Evolutionary conservation across 163 green algal species (phyloP).

Genomic region (Chloromonas sp.): DNA sequence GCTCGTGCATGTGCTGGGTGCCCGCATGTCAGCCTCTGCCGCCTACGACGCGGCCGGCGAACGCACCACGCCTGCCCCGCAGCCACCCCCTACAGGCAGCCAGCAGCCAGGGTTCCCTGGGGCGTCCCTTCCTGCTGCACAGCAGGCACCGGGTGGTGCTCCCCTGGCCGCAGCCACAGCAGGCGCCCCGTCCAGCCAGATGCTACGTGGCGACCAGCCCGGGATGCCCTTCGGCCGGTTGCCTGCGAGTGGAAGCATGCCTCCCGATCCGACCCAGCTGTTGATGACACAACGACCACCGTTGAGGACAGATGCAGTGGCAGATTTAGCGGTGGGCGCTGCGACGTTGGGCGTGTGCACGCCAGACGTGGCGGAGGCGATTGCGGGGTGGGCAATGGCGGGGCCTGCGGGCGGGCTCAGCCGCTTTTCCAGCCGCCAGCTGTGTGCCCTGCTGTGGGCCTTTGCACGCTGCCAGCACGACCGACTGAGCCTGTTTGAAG

Average conservation of each 20-base stretch:
- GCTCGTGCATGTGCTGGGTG: slow-evolving; percentile 5
- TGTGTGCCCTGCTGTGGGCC: slow-evolving; percentile 11
- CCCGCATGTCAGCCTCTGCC: neutral
- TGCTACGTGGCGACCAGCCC: no score
- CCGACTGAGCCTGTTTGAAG: slow-evolving; percentile 6
- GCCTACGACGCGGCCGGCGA: neutral
- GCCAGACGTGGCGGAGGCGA: neutral
- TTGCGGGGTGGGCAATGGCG: neutral
- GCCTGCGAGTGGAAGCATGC: no score
- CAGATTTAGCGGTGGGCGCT: neutral
- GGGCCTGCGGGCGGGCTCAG: neutral
- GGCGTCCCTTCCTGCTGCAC: no score
- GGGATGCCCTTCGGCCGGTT: no score
- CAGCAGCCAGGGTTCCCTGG: neutral
- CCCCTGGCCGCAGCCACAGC: no score
- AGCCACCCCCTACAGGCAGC: neutral
- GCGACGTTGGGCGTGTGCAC: neutral
- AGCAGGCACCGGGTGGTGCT: no score
- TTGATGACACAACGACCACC: neutral
- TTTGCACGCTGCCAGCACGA: slow-evolving; percentile 5
- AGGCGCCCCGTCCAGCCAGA: no score
- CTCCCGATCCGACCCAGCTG: no score
- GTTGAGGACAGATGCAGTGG: neutral
- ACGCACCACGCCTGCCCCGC: no score
- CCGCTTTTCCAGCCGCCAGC: neutral